Evolutionary conservation across 208 protist species (phyloP).

Genomic region (Acanthamoeba sp.): DNA sequence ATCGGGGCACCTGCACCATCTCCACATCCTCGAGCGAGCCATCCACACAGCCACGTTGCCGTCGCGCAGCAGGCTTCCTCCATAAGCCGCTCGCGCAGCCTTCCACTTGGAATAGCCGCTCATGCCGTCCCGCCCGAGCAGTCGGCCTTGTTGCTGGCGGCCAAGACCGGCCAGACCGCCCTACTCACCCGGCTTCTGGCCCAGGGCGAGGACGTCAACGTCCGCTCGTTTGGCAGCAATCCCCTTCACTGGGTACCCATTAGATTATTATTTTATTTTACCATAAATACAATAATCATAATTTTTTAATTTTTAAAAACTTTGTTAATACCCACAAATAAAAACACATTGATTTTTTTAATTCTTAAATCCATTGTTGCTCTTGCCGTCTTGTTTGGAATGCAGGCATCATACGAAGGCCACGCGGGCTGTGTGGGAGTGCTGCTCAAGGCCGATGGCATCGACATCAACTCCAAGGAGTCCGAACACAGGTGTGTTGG

Average conservation of each 20-base stretch:
- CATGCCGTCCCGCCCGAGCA: conserved; percentile 13
- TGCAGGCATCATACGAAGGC: conserved; percentile 3
- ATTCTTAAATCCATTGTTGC: neutral
- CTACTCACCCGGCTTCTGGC: conserved; percentile 1
- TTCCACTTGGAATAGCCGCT: neutral
- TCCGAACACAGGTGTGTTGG: neutral
- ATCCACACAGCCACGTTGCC: neutral
- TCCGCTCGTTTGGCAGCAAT: conserved; percentile 29
- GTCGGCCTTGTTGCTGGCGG: conserved; percentile 23
- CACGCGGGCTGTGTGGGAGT: conserved; percentile 34
- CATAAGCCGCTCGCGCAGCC: conserved; percentile 36
- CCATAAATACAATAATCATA: neutral
- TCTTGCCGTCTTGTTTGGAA: neutral
- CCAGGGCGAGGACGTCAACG: neutral
- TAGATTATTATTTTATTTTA: neutral
- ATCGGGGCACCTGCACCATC: neutral
- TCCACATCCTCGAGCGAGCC: neutral
- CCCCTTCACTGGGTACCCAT: conserved; percentile 23
- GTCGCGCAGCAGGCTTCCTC: neutral
- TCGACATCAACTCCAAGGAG: conserved; percentile 33
- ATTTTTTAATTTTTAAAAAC: neutral
- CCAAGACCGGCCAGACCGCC: neutral
- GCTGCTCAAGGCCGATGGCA: conserved; percentile 14
- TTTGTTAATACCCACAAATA: too few species aligned
- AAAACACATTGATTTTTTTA: too few species aligned